Percentiles rank a stretch among this genome's conserved stretches.
Evolutionary conservation across 768 basidiomycete genomes (phyloP).

Genomic region (Cantharellus anzutake): DNA sequence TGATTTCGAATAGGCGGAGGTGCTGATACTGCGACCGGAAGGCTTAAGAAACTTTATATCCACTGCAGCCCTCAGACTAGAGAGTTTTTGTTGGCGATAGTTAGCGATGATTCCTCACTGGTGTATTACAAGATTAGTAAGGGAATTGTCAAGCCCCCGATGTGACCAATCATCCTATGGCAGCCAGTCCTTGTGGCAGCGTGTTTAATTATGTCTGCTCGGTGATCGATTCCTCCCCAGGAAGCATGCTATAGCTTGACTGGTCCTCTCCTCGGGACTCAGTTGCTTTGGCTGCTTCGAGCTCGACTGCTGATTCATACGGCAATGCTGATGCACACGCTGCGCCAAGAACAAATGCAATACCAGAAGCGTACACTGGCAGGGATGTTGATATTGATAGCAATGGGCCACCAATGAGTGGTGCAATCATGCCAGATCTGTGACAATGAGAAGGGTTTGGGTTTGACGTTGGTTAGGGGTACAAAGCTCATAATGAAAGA

Average conservation of each 20-base stretch:
- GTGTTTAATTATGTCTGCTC: not conserved
- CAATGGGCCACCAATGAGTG: constrained; percentile 55
- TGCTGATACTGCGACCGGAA: too few species aligned
- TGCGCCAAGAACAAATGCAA: constrained; percentile 42
- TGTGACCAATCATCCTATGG: not conserved
- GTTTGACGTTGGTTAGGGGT: constrained; percentile 1
- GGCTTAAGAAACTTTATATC: too few species aligned
- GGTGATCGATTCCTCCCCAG: not conserved
- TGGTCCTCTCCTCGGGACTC: not conserved
- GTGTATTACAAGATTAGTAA: constrained; percentile 70
- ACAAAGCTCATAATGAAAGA: not conserved
- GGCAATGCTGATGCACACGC: constrained; percentile 29
- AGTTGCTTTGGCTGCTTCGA: not conserved
- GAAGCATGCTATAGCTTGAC: not conserved
- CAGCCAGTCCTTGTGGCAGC: not conserved
- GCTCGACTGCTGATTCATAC: not conserved
- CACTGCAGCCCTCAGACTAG: constrained; percentile 14
- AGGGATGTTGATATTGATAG: constrained; percentile 46
- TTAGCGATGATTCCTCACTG: constrained; percentile 58
- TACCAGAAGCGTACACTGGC: constrained; percentile 60
- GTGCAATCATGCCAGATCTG: constrained; percentile 82
- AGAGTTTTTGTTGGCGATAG: constrained; percentile 49
- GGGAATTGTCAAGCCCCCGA: constrained; percentile 47
- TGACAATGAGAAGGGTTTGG: not conserved
- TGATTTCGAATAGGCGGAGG: too few species aligned